Conservation (phyloP, 371 early-diverging fungal species). For the Lichtheimia hyalospora region DNA sequence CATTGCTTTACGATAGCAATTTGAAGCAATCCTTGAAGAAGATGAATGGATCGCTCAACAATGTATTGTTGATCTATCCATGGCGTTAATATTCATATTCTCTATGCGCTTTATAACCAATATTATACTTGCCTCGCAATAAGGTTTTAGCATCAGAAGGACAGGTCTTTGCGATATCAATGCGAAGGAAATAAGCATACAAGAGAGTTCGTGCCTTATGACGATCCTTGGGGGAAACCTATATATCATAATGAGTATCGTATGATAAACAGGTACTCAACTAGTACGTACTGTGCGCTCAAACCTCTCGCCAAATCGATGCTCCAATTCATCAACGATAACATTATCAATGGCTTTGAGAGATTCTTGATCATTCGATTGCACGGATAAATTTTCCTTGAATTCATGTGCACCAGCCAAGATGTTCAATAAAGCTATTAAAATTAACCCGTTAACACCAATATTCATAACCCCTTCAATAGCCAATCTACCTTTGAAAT, state of each 20-base stretch:
- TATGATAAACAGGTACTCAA: not conserved
- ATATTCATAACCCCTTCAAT: not conserved
- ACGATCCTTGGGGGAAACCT: conserved; percentile 41
- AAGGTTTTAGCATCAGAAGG: conserved; percentile 5
- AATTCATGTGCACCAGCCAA: conserved; percentile 75
- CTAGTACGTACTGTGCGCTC: conserved; percentile 23
- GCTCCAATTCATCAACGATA: conserved; percentile 63
- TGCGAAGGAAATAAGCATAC: conserved; percentile 83
- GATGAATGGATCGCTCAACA: conserved; percentile 67
- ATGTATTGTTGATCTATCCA: conserved; percentile 70
- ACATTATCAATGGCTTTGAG: conserved; percentile 50
- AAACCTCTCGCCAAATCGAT: conserved; percentile 58
- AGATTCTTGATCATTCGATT: conserved; percentile 52
- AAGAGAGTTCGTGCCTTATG: conserved; percentile 81
- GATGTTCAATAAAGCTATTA: conserved; percentile 59
- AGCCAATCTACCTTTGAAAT: conserved; percentile 30
- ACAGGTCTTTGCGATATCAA: conserved; percentile 44
- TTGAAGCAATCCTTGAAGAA: conserved; percentile 84
- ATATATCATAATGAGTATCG: not conserved
- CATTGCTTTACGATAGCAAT: conserved; percentile 86
- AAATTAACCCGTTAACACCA: not conserved
- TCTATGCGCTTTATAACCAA: too few relatives aligned
- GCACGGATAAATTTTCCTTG: conserved; percentile 53
- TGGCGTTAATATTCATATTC: not conserved
- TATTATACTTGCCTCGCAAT: conserved; percentile 8